These are phyloP conservation scores for Fonsecaea multimorphosa DNA, from an alignment of 2,329 filamentous ascomycete species.

Conservation along the genomic window DNA sequence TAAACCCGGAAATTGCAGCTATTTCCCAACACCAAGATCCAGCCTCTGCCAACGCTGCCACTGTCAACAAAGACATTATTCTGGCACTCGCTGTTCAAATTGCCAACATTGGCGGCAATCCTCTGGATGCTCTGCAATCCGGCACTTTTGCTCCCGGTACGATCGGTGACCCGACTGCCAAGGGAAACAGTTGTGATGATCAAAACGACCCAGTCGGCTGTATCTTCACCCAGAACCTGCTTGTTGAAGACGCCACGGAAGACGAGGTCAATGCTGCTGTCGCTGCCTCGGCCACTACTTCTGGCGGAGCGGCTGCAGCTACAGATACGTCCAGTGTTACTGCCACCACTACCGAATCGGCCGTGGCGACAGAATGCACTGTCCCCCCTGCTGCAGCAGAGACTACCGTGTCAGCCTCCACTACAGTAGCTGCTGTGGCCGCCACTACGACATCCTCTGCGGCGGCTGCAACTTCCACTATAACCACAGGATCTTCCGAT, in stretches of 20 bases:
- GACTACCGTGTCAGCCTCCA: constrained; percentile 14
- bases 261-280: constrained; percentile 60
- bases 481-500: constrained; percentile 42
- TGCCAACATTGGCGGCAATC: constrained; percentile 66
- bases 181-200: constrained; percentile 61
- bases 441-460: constrained; percentile 25
- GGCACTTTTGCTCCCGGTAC: constrained; percentile 69
- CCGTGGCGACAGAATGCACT: constrained; percentile 16
- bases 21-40: constrained; percentile 72
- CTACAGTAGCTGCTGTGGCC: constrained; percentile 28
- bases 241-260: constrained; percentile 61
- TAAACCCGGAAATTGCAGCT: constrained; percentile 70
- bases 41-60: constrained; percentile 62
- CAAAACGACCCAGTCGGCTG: constrained; percentile 58
- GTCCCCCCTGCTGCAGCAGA: constrained; percentile 6
- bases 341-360: no score
- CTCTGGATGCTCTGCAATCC: constrained; percentile 64
- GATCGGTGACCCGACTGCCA: constrained; percentile 57
- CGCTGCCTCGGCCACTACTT: constrained; percentile 42
- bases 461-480: constrained; percentile 18
- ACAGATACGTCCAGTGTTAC: no score
- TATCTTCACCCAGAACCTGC: constrained; percentile 60
- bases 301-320: constrained; percentile 25
- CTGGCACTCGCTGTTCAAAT: constrained; percentile 66
- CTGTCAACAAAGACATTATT: constrained; percentile 66